Evolutionary conservation across 75 land plant genomes (phyloP), one percentile per base, ranked within the genome.

Genomic region (Cunninghamia lanceolata): DNA sequence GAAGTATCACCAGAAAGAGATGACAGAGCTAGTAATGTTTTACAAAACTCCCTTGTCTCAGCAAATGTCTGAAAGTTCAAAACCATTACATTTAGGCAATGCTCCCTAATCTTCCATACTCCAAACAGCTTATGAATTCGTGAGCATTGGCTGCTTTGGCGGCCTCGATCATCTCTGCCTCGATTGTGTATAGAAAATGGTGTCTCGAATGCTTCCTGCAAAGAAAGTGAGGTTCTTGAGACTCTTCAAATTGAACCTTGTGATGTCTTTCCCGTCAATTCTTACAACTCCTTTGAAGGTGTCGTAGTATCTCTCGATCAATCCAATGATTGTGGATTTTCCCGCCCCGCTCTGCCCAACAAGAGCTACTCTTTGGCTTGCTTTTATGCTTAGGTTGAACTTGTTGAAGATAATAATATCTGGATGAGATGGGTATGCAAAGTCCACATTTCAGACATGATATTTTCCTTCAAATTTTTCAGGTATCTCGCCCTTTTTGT

Each of bases 61-160:
- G 96, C 93, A 89, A 97, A 96, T 52, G 94, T 89, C 89, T 98
- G 95, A 88, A 98, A 96, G 82, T 98, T 98, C 42, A 94, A 92
- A 43, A 98, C 98, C 77, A 98, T 96, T 75, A 85, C 82, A 82
- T 98, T 98, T 15, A 98, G 87, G 71, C 96, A 98, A 73, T 98
- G 92, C 83, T 98, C 98, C 52, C 96, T 89, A 21, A 96, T 88
- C 89, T 94, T 96, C 88, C 88, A 80, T 39, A 95, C 98, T 30
- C 94, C 96, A 93, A 95, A 98, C 95, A 56, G 63, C 21, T n/a
- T n/a, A n/a, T n/a, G n/a, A n/a, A n/a, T n/a, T n/a, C n/a, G n/a
- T n/a, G n/a, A n/a, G 96, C 96, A 82, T 94, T 94, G 74, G 96
- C 96, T 82, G 94, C 94, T 78, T 70, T 90, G 8, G 96, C 94